A percentile compares a stretch with the other conserved stretches of the same genome.
Evolutionary conservation across 2,329 filamentous ascomycete species (phyloP).

Genomic region (Penicillium sp.): DNA sequence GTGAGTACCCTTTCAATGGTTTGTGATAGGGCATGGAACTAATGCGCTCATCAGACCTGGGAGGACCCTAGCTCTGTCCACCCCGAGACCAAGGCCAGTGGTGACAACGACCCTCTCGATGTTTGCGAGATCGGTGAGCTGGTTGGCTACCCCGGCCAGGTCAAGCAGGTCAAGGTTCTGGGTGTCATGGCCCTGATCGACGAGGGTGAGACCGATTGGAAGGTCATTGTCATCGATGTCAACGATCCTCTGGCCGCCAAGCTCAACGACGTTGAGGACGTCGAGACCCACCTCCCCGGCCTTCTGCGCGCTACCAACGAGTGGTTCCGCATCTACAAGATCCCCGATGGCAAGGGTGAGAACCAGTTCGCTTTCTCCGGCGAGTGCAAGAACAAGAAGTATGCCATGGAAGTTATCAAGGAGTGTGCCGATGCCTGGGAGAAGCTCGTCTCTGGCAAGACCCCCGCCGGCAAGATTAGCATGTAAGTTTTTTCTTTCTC

Average conservation of each 20-base stretch:
- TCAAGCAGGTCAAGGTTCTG: constrained; percentile 99
- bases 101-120: constrained; percentile 98
- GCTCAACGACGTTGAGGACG: constrained; percentile 98
- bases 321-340: constrained; percentile 99
- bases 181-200: constrained; percentile 99
- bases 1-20: constrained; percentile 49
- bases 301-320: constrained; percentile 97
- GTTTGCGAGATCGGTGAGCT: constrained; percentile 99
- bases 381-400: constrained; percentile 99
- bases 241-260: constrained; percentile 95
- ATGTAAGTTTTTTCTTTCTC: constrained; percentile 59
- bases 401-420: constrained; percentile 89
- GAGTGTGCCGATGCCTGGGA: constrained; percentile 98
- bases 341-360: constrained; percentile 99
- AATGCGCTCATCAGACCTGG: constrained; percentile 67
- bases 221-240: constrained; percentile 98
- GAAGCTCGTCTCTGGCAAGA: constrained; percentile 88
- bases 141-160: constrained; percentile 88
- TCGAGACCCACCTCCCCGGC: constrained; percentile 95
- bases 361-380: constrained; percentile 99
- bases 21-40: not conserved
- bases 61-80: constrained; percentile 95
- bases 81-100: constrained; percentile 99
- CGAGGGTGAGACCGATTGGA: constrained; percentile 99
- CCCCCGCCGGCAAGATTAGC: constrained; percentile 68